These are phyloP conservation scores for Grigorovia transvaalensis DNA, from an alignment of 805 yeast species.

Conservation along the genomic window DNA sequence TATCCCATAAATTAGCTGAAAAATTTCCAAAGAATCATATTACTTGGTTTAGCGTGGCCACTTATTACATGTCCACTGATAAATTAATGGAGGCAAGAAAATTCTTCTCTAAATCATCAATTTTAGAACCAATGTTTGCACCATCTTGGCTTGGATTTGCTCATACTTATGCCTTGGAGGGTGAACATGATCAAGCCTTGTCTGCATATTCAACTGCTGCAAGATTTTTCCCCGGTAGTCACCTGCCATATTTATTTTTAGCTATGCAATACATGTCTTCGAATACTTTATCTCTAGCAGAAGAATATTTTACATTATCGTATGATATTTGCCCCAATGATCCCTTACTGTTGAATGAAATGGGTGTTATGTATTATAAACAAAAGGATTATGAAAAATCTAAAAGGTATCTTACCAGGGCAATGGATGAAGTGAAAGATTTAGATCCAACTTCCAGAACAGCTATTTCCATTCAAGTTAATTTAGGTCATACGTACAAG, in stretches of 20 bases:
- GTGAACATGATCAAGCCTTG: slow-evolving; percentile 98
- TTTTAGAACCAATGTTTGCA: slow-evolving; percentile 79
- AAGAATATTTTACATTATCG: slow-evolving; percentile 72
- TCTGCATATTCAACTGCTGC: slow-evolving; percentile 96
- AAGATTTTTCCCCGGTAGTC: slow-evolving; percentile 80
- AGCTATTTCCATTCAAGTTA: slow-evolving; percentile 76
- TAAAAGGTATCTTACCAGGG: slow-evolving; percentile 58
- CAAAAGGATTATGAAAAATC: slow-evolving; percentile 57
- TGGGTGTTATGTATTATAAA: slow-evolving; percentile 87
- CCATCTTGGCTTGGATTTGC: slow-evolving; percentile 99
- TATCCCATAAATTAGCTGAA: slow-evolving; percentile 81
- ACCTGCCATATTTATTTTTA: slow-evolving; percentile 75
- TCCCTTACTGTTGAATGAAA: slow-evolving; percentile 80
- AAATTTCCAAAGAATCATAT: slow-evolving; percentile 69
- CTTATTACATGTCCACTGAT: slow-evolving; percentile 68
- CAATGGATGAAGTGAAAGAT: slow-evolving; percentile 55
- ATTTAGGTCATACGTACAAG: slow-evolving; percentile 82
- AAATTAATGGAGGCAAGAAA: slow-evolving; percentile 75
- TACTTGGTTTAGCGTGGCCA: slow-evolving; percentile 89
- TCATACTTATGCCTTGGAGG: slow-evolving; percentile 93
- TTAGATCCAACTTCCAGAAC: slow-evolving; percentile 72
- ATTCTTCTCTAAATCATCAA: slow-evolving; percentile 80
- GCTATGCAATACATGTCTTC: slow-evolving; percentile 95
- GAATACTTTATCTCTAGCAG: slow-evolving; percentile 72
- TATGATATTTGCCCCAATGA: slow-evolving; percentile 72